Evolutionary conservation across 169 alveolate species (phyloP), one percentile per base, ranked within the genome.

Genomic region (Plasmodium coatneyi): DNA sequence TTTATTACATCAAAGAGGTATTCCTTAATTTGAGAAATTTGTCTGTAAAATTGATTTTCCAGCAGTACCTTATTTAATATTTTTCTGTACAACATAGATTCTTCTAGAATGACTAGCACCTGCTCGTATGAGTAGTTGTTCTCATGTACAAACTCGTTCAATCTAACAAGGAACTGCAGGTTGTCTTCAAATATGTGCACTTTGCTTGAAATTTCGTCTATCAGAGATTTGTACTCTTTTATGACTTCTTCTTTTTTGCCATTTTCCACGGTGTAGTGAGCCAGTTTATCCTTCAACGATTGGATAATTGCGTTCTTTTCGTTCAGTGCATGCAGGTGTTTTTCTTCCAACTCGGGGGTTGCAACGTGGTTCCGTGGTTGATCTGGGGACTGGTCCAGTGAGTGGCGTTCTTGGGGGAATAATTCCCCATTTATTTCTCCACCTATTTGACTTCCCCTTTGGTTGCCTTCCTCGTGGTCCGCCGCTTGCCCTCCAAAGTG

Each of bases 141-240:
- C 19, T 79, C 89, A 22, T 79, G 78, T 60, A 87, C 81, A 39
- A 56, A 79, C 46, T 87, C 82, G 72, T 87, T 87, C 72, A 87
- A 36, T 14, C 25, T 32, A 19, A 87, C 12, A n/a, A 87, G 82
- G 70, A 87, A 87, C 14, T 79, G 83, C 71, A 87, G 30, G 41
- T 87, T 87, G 30, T 80, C 84, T 87, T 87, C 93, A 79, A 87
- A 87, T 56, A 87, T 79, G 56, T 79, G 87, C 19, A 87, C 49
- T 70, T 87, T 87, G 14, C 60, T 36, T 71, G 89, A 87, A 22
- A 87, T 25, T 34, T 87, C 19, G 32, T 87, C 78, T 14, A 87
- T 66, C 10, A 30, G 30, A 2, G 72, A 30, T 87, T 87, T 87
- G 54, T 87, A 87, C 14, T 76, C 89, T 60, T 87, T 39, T 54